Evolutionary conservation across 1,139 yeast species (phyloP), one percentile per base, ranked within the genome.

Genomic region (Kodamaea plutei): DNA sequence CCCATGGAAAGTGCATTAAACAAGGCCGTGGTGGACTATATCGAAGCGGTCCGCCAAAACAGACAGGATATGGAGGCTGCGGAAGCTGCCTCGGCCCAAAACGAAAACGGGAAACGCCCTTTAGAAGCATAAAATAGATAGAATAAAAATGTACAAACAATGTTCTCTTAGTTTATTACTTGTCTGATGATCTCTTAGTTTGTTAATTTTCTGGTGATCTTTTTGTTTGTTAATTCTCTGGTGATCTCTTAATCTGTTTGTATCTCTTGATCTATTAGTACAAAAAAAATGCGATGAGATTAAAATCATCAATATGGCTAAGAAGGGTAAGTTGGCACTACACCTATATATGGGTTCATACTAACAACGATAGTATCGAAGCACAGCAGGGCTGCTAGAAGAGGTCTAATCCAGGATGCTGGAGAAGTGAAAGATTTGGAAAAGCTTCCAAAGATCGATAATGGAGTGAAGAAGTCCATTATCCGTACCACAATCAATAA

Each of bases 311-410:
- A 33, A 28, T 22, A 55, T 57, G 62, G 59, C 56, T 10, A 57
- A 54, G 45, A 57, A 57, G 43, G 39, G 62, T 57, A 52, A 28
- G 63, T n/a, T n/a, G n/a, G n/a, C n/a, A n/a, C n/a, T n/a, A n/a
- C n/a, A n/a, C n/a, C n/a, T n/a, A n/a, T n/a, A n/a, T n/a, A n/a
- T n/a, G n/a, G n/a, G n/a, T 9, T n/a, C 14, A 30, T 40, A 48
- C 60, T 44, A 48, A 49, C 50, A 19, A 3, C n/a, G n/a, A 12
- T 44, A 66, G 72, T 79, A 19, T 79, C 87, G 8, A 81, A 79
- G 43, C 78, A 72, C 41, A 79, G 88, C 28, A 73, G 91, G 61
- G 88, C 88, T 5, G 89, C 91, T 4, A 76, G 89, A 59, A 69
- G 87, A 52, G 82, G 80, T 3, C 67, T 64, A 33, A 56, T 61